These are phyloP conservation scores for Xylariaceae sp. DNA, from an alignment of 2,329 filamentous ascomycete species.

Conservation along the genomic window DNA sequence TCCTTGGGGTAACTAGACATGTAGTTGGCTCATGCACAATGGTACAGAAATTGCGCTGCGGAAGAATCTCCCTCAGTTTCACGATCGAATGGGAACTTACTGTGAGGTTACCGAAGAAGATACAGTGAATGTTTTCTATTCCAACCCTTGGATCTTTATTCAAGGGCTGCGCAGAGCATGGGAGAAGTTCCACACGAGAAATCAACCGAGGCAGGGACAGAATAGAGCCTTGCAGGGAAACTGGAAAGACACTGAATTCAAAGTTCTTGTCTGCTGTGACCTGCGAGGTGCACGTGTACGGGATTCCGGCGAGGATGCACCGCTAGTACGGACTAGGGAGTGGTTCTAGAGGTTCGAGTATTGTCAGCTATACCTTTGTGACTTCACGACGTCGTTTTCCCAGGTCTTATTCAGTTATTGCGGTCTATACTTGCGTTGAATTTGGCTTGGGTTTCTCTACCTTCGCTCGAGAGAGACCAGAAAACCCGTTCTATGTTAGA, in stretches of 20 bases:
- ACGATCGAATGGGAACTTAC: conserved; percentile 29
- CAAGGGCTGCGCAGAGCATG: too few species aligned
- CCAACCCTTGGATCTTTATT: too few species aligned
- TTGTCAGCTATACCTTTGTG: background rate
- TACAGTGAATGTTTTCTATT: too few species aligned
- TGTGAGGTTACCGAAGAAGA: conserved; percentile 24
- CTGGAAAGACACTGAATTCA: conserved; percentile 1
- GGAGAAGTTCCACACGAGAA: too few species aligned
- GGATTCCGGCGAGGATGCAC: background rate
- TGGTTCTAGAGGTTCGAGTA: background rate
- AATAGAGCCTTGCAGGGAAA: too few species aligned
- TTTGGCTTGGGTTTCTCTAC: background rate
- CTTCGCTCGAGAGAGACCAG: too few species aligned
- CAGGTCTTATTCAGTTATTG: too few species aligned
- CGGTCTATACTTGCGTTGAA: too few species aligned
- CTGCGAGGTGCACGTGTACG: background rate
- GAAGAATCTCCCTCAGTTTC: conserved; percentile 23
- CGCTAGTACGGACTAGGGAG: background rate
- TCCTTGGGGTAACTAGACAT: background rate
- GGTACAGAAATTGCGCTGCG: conserved; percentile 24
- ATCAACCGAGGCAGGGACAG: too few species aligned
- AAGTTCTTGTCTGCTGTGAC: background rate
- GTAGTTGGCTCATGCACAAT: background rate
- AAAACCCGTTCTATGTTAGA: too few species aligned
- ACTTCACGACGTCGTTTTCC: background rate